phyloP scores from a whole-genome alignment of 2,329 filamentous ascomycete genomes.

The Arthroderma uncinatum region DNA sequence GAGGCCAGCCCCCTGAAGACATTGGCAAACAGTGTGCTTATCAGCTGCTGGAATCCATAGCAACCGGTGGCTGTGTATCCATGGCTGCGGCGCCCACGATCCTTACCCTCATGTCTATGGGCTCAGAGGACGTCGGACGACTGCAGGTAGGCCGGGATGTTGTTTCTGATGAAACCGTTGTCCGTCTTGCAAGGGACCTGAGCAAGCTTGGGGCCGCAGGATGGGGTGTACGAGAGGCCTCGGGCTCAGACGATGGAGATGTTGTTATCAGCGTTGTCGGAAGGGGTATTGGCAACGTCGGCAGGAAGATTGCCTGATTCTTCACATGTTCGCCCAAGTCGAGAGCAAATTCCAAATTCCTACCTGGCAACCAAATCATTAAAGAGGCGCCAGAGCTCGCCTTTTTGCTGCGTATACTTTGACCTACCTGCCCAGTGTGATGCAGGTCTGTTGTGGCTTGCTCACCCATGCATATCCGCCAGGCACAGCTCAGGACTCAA shows the following conservation, averaged over 20 bases:
- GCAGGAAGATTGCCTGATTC: constrained; percentile 65
- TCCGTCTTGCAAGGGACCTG: constrained; percentile 73
- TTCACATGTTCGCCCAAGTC: background rate
- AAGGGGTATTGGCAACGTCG: constrained; percentile 85
- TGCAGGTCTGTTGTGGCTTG: background rate
- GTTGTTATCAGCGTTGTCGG: constrained; percentile 87
- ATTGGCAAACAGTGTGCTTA: constrained; percentile 79
- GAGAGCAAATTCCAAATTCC: background rate
- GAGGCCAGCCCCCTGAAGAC: constrained; percentile 79
- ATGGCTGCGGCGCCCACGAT: constrained; percentile 61
- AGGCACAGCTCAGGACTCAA: background rate
- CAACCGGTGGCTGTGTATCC: constrained; percentile 70
- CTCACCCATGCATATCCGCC: background rate
- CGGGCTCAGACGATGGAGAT: constrained; percentile 53
- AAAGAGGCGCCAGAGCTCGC: no score
- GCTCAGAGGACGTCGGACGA: constrained; percentile 85
- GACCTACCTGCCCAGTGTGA: no score
- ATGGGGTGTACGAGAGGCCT: constrained; percentile 76
- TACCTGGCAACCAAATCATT: background rate
- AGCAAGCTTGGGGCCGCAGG: constrained; percentile 79
- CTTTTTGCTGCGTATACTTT: no score
- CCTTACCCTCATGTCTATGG: constrained; percentile 92
- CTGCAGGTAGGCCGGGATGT: constrained; percentile 71
- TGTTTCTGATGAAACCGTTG: constrained; percentile 65
- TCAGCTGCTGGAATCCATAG: constrained; percentile 74